Evolutionary conservation across 805 yeast species (phyloP).

Genomic region (Myxozyma nipponensis): DNA sequence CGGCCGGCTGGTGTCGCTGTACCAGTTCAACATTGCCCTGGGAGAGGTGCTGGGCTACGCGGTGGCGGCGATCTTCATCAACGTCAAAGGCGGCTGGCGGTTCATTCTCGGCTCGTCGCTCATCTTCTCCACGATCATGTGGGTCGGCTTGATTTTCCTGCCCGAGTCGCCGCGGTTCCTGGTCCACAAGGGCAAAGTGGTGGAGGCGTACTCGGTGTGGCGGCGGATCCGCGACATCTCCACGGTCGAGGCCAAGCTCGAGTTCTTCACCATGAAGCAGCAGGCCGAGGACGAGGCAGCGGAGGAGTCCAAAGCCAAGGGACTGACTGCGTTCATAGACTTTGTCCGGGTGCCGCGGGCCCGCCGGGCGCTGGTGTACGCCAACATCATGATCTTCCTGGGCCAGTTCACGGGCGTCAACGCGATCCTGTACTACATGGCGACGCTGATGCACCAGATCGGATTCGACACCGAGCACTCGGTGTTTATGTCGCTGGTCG

Average conservation of each 20-base stretch:
- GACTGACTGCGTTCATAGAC: conserved; percentile 45
- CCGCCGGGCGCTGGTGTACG: conserved; percentile 57
- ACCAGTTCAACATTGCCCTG: conserved; percentile 61
- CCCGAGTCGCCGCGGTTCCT: conserved; percentile 64
- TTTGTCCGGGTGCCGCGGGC: conserved; percentile 54
- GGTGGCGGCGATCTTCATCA: conserved; percentile 57
- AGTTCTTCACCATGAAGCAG: conserved; percentile 56
- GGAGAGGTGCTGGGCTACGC: conserved; percentile 67
- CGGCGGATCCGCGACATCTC: conserved; percentile 50
- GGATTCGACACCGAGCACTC: conserved; percentile 52
- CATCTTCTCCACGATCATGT: conserved; percentile 51
- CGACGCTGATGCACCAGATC: conserved; percentile 52
- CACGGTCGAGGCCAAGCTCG: conserved; percentile 45
- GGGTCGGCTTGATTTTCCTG: conserved; percentile 50
- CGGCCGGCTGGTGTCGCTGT: conserved; percentile 59
- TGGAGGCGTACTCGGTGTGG: conserved; percentile 56
- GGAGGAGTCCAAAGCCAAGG: conserved; percentile 31
- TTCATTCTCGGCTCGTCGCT: conserved; percentile 62
- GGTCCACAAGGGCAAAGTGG: conserved; percentile 48
- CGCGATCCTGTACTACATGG: conserved; percentile 61
- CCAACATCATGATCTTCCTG: conserved; percentile 53
- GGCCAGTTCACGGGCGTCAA: conserved; percentile 69
- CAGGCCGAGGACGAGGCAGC: conserved; percentile 47
- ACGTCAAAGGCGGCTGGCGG: conserved; percentile 59
- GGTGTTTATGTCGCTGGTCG: conserved; percentile 65